Evolutionary conservation across 176 grass and related monocot species (phyloP), one percentile per base, ranked within the genome.

Genomic region (Guadua angustifolia): DNA sequence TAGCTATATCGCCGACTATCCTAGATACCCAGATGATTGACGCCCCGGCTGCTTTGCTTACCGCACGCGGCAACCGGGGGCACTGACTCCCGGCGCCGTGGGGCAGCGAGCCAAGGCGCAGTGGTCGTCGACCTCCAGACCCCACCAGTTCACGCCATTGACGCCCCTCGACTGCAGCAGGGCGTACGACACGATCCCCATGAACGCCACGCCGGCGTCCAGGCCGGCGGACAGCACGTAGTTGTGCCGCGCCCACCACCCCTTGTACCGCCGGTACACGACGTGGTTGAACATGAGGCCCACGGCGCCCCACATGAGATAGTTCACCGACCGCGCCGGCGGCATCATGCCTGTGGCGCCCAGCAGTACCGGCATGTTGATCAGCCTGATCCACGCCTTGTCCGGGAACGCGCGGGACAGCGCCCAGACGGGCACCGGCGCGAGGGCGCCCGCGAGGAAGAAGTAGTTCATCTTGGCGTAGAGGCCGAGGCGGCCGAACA

Each of bases 341-440:
- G 91, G 94, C 94, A 97, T 92, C 16, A 29, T 53, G 25, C 78
- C 82, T 0, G 91, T 90, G 42, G 84, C 89, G 25, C 84, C 64
- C 13, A 97, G 75, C 66, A 97, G 80, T 52, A 97, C 89, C 14
- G 94, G 94, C 87, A 91, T 84, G 90, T 92, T 94, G 77, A 94
- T 40, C 25, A 92, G 78, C 36, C 51, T 17, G 56, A 94, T 85
- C 92, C 90, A 97, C 19, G 78, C 52, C 78, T 69, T 78, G 0
- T 26, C 74, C 21, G 94, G 94, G 89, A 89, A 94, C 17, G 79
- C 47, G 3, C 73, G 80, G 5, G 84, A 40, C 40, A 82, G 36
- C 19, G 82, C 53, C 92, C 90, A 97, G 10, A 97, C 93, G 3
- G 79, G 86, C 35, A 94, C 56, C 0, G 92, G 95, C 2, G 86